These are phyloP conservation scores for Penstemon davidsonii DNA, from an alignment of 257 asterid species.

Conservation along the genomic window DNA sequence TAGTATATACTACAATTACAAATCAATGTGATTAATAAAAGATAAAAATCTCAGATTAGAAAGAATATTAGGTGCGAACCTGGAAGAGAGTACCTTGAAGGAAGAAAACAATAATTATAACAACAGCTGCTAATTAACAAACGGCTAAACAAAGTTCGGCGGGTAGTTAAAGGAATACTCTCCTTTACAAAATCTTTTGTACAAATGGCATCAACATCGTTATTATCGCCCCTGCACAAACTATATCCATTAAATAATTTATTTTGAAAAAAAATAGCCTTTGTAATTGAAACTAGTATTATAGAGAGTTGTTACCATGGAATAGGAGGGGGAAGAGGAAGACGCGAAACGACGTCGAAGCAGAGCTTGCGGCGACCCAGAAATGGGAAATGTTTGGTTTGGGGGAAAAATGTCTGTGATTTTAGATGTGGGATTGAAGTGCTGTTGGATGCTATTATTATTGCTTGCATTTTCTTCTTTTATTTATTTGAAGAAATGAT, in stretches of 20 bases:
- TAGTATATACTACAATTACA: background rate
- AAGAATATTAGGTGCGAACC: slow-evolving; percentile 55
- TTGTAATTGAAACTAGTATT: background rate
- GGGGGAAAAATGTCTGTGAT: slow-evolving; percentile 27
- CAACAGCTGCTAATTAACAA: slow-evolving; percentile 47
- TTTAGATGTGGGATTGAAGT: slow-evolving; percentile 33
- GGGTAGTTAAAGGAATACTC: slow-evolving; percentile 38
- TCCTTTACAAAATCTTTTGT: slow-evolving; percentile 35
- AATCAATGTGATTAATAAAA: background rate
- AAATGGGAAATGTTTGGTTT: slow-evolving; percentile 29
- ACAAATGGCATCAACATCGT: slow-evolving; percentile 19
- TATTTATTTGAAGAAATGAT: background rate
- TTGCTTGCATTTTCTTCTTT: slow-evolving; percentile 36
- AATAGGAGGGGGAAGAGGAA: slow-evolving; percentile 35
- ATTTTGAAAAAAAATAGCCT: background rate
- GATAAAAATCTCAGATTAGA: background rate
- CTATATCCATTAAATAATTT: background rate
- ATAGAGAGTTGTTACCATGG: slow-evolving; percentile 35
- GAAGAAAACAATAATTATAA: slow-evolving; percentile 41
- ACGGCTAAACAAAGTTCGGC: slow-evolving; percentile 64
- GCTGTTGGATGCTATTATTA: slow-evolving; percentile 28
- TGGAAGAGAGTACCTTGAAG: slow-evolving; percentile 71
- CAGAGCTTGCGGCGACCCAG: slow-evolving; percentile 86
- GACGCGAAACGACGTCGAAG: slow-evolving; percentile 51
- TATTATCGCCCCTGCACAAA: slow-evolving; percentile 37